Evolutionary conservation across 2,329 filamentous ascomycete species (phyloP).

Genomic region (Exophiala oligosperma): DNA sequence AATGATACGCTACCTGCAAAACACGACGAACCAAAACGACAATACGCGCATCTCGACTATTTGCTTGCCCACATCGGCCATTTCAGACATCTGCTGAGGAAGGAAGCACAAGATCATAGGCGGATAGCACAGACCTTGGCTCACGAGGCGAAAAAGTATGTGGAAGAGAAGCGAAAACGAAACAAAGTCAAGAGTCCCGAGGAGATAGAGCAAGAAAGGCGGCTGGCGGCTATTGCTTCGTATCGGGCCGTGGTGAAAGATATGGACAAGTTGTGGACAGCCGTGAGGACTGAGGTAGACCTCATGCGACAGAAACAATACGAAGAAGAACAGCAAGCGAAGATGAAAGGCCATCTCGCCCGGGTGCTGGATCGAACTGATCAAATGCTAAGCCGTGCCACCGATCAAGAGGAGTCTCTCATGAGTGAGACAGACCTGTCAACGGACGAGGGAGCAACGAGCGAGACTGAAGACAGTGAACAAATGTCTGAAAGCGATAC

Average conservation of each 20-base stretch:
- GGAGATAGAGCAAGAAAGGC: slow-evolving; percentile 77
- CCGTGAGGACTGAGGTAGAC: slow-evolving; percentile 60
- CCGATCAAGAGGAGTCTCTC: slow-evolving; percentile 21
- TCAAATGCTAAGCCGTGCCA: slow-evolving; percentile 55
- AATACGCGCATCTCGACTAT: slow-evolving; percentile 88
- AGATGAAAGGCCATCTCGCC: slow-evolving; percentile 51
- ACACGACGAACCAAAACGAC: slow-evolving; percentile 70
- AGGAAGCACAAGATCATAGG: slow-evolving; percentile 69
- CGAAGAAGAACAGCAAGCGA: slow-evolving; percentile 60
- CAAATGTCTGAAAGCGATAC: slow-evolving; percentile 48
- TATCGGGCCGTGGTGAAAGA: slow-evolving; percentile 73
- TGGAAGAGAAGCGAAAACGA: slow-evolving; percentile 67
- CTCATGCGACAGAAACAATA: slow-evolving; percentile 56
- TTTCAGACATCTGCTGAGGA: slow-evolving; percentile 75
- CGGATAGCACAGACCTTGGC: slow-evolving; percentile 26
- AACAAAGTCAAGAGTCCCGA: slow-evolving; percentile 48
- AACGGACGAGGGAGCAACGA: slow-evolving; percentile 37
- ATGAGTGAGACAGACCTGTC: slow-evolving; percentile 29
- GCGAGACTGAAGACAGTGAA: slow-evolving; percentile 37
- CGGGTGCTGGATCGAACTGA: slow-evolving; percentile 55
- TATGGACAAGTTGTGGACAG: slow-evolving; percentile 61
- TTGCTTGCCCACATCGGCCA: slow-evolving; percentile 75
- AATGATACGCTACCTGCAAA: slow-evolving; percentile 63
- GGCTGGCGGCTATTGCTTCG: slow-evolving; percentile 63
- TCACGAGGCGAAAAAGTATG: slow-evolving; percentile 36